A percentile compares a stretch with the other conserved stretches of the same genome.
Evolutionary conservation across 2,329 filamentous ascomycete genomes (phyloP).

Genomic region (Fusarium marasasianum): DNA sequence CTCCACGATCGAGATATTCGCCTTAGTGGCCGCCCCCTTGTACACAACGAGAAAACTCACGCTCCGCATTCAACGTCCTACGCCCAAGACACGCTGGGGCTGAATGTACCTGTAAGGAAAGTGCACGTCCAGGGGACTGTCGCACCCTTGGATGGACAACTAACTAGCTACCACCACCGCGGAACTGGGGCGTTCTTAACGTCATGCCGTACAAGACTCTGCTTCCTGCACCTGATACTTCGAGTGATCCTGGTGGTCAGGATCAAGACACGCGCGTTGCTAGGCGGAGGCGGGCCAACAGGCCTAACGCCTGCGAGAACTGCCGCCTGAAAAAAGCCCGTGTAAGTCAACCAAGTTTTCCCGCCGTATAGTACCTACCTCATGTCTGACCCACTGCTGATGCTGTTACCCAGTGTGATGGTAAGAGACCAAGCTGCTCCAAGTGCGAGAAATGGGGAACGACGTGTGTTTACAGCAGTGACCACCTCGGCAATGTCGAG

Average conservation of each 20-base stretch:
- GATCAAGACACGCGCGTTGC: slow-evolving; percentile 9
- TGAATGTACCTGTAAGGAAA: not conserved
- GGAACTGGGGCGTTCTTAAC: not conserved
- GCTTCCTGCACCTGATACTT: slow-evolving; percentile 9
- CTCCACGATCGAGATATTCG: slow-evolving; percentile 18
- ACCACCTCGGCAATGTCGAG: slow-evolving; percentile 20
- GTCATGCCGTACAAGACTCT: slow-evolving; percentile 9
- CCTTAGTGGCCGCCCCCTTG: slow-evolving; percentile 7
- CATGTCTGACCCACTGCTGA: slow-evolving; percentile 10
- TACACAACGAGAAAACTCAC: not conserved
- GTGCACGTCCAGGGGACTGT: not conserved
- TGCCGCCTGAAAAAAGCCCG: slow-evolving; percentile 28
- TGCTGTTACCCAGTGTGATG: slow-evolving; percentile 16
- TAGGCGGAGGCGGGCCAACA: slow-evolving; percentile 16
- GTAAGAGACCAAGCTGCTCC: slow-evolving; percentile 18
- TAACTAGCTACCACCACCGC: not conserved
- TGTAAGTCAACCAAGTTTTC: slow-evolving; percentile 4
- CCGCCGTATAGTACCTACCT: not conserved
- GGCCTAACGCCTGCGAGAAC: slow-evolving; percentile 26
- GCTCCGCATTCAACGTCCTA: not conserved
- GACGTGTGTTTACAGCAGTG: slow-evolving; percentile 12
- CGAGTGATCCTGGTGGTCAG: not conserved
- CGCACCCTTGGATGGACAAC: not conserved
- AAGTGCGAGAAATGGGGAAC: slow-evolving; percentile 22
- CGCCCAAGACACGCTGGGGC: not conserved